Evolutionary conservation across 164 flowering plant genomes (phyloP).

Genomic region (grape (Vitis vinifera)): ASM3070453v1 NC_081805.1:26508001-26508500

Average conservation of each 20-base stretch:
- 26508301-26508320: background rate
- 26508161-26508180: background rate
- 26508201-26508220: background rate
- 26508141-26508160: background rate
- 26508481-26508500: conserved; percentile 58
- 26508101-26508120: background rate
- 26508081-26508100: background rate
- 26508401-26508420: background rate
- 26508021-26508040: background rate
- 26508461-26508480: conserved; percentile 59
- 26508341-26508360: background rate
- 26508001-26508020: background rate
- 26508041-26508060: background rate
- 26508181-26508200: background rate
- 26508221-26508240: no score
- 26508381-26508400: background rate
- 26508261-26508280: background rate
- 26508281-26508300: background rate
- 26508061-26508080: background rate
- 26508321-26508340: background rate
- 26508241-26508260: background rate
- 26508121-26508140: background rate
- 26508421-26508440: conserved; percentile 10
- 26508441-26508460: conserved; percentile 52
- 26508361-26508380: background rate